Evolutionary conservation across 106 monocot genomes (phyloP).

Genomic region (Ottelia alismoides): DNA sequence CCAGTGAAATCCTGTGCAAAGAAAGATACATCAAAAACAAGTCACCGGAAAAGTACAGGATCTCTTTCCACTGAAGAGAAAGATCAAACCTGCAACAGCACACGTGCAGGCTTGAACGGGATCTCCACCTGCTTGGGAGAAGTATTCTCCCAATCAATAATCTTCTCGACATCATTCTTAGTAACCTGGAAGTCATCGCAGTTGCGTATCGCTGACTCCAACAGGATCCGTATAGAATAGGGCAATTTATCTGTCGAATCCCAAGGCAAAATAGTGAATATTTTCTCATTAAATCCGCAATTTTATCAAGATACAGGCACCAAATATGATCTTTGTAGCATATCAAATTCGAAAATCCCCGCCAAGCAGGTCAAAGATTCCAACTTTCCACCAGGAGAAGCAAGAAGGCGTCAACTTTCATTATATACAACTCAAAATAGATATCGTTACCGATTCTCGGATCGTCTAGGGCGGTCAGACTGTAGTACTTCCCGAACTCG

Average conservation of each 20-base stretch:
- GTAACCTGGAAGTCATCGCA: constrained; percentile 93
- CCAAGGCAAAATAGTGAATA: too few species aligned
- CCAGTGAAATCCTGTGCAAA: constrained; percentile 73
- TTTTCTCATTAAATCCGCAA: too few species aligned
- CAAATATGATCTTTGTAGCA: too few species aligned
- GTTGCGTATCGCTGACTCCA: constrained; percentile 89
- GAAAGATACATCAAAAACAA: not conserved
- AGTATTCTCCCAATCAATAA: constrained; percentile 92
- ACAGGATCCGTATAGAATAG: constrained; percentile 75
- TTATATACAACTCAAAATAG: too few species aligned
- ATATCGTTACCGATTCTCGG: constrained; percentile 41
- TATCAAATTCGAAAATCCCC: too few species aligned
- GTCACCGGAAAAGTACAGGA: too few species aligned
- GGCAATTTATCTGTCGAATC: constrained; percentile 84
- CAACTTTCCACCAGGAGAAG: too few species aligned
- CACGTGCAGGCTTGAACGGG: constrained; percentile 94
- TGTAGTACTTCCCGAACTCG: constrained; percentile 67
- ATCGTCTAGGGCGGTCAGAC: constrained; percentile 63
- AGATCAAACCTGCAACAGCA: constrained; percentile 78
- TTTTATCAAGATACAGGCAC: too few species aligned
- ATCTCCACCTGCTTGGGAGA: constrained; percentile 80
- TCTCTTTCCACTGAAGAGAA: too few species aligned
- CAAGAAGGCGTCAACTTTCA: too few species aligned
- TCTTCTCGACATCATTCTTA: constrained; percentile 80
- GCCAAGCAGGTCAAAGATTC: too few species aligned